Conservation (phyloP, 2,329 filamentous ascomycete species). For the Beauveria medogensis region DNA sequence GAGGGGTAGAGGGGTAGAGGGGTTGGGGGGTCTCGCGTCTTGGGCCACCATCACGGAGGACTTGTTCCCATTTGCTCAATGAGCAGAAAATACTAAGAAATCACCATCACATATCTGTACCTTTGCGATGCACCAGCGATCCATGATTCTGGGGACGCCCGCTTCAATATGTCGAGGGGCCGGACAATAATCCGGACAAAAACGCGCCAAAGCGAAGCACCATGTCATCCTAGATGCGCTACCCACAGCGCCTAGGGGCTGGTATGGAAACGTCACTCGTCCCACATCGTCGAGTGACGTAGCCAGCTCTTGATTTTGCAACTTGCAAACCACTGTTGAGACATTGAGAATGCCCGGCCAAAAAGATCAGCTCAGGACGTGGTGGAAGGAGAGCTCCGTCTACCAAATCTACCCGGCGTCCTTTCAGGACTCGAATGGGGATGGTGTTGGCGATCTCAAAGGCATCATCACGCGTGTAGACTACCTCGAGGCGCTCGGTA, state of each 20-base stretch:
- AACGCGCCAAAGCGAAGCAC: background rate
- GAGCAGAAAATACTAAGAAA: background rate
- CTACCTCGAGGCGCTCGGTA: constrained; percentile 46
- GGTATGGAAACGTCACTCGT: background rate
- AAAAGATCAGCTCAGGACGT: constrained; percentile 25
- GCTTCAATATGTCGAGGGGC: background rate
- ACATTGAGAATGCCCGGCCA: constrained; percentile 7
- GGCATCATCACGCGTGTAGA: constrained; percentile 50
- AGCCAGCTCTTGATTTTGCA: background rate
- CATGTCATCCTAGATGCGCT: background rate
- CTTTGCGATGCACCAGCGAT: too few species aligned
- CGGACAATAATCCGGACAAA: background rate
- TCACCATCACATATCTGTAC: background rate
- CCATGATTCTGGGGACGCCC: background rate
- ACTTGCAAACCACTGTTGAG: background rate
- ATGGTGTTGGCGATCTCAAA: constrained; percentile 48
- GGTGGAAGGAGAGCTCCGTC: constrained; percentile 54
- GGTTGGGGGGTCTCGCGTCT: background rate
- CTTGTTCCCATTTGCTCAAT: background rate
- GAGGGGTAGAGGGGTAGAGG: background rate
- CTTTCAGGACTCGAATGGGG: constrained; percentile 50
- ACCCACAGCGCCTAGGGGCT: background rate
- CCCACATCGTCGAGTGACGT: background rate
- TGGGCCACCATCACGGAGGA: background rate
- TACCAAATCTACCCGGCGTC: constrained; percentile 57